Evolutionary conservation across 345 rosid genomes (phyloP), one percentile per base, ranked within the genome.

Genomic region (Pistacia vera): DNA sequence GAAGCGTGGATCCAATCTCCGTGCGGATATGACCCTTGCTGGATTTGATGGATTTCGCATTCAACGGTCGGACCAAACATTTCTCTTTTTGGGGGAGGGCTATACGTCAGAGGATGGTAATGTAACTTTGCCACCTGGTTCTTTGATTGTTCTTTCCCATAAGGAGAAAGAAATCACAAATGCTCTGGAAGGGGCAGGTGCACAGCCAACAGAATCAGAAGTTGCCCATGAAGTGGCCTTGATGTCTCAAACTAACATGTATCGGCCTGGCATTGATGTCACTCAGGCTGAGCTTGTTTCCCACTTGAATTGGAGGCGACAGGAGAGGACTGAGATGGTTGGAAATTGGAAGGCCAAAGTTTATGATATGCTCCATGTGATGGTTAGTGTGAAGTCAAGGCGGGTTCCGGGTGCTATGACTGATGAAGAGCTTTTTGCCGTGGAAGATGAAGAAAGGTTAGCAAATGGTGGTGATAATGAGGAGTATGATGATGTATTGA

Each of bases 171-270:
- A 93, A 84, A 85, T 94, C 71, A 94, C 97, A 7, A 97, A 97
- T 80, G 98, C 99, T 62, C 82, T 94, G 87, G 99, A 97, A 81
- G 98, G 98, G 75, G 99, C 97, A 55, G 98, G 99, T 66, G 85
- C 92, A 6, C 97, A 88, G 79, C 97, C 97, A 4, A 93, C 97
- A 14, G 97, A 97, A 75, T 87, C 97, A 20, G 98, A 94, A 83
- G 97, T 97, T 78, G 90, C 97, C 74, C 91, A 91, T 77, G 98
- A 97, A 82, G 99, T 97, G 72, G 86, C 94, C 54, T 75, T 89
- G 82, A 93, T 97, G 99, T 97, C 98, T 67, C 95, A 97, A 86
- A 97, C 99, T 77, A 94, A 92, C 64, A 97, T 94, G 97, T 97
- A 90, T 79, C 90, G 99, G 79, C 99, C 99, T 30, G 97, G 99